A percentile compares a stretch with the other conserved stretches of the same genome.
Conservation (phyloP, 202 grass and related monocot genomes). For the Zoysia matrella region DNA sequence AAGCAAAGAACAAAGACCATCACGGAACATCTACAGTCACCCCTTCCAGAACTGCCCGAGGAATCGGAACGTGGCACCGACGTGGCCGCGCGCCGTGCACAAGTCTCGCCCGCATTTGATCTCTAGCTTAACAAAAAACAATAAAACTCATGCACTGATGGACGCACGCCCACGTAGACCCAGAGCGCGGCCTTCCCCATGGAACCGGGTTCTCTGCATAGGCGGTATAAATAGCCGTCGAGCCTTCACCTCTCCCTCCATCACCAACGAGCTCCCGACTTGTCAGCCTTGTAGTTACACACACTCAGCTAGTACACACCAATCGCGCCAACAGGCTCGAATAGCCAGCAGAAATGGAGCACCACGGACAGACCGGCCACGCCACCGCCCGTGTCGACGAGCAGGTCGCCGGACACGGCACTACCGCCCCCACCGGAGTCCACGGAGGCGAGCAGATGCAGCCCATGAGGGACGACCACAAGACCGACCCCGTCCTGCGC, state of each 20-base stretch:
- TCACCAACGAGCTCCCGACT: not conserved
- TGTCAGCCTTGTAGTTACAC: not conserved
- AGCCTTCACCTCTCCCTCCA: not conserved
- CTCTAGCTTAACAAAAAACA: no score
- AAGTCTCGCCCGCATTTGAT: no score
- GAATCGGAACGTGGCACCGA: not conserved
- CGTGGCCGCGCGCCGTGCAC: no score
- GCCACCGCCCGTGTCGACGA: not conserved
- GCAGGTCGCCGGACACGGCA: not conserved
- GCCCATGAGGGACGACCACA: slow-evolving; percentile 7
- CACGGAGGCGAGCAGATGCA: slow-evolving; percentile 7
- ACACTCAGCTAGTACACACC: no score
- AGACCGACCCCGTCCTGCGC: slow-evolving; percentile 23
- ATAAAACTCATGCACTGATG: not conserved
- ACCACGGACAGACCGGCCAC: not conserved
- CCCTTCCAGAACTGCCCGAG: not conserved
- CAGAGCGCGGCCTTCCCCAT: no score
- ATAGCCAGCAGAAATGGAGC: not conserved
- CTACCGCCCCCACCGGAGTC: not conserved
- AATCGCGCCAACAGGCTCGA: no score
- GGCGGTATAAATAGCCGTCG: not conserved
- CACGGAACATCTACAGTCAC: not conserved
- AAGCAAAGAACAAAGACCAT: not conserved
- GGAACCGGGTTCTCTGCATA: not conserved
- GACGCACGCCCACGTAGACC: slow-evolving; percentile 19